Base-by-base conservation (phyloP, 2,329 filamentous ascomycete species). In the Blastomyces silverae region DNA sequence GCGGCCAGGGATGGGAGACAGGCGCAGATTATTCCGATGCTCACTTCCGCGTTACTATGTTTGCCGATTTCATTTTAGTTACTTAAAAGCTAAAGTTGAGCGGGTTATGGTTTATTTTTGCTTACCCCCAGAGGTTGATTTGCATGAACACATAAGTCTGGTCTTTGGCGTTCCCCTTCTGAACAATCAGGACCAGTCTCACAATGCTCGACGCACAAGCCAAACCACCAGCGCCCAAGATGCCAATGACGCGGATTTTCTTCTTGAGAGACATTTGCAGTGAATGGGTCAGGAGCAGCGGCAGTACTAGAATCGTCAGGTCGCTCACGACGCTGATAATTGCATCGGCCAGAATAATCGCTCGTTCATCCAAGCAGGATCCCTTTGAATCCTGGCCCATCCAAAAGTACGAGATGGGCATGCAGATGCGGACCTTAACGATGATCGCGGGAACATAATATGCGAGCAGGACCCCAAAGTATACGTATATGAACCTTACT, bases 291-390 rank as follows among this genome's bases (percentile, higher is more conserved):
- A 79, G 78, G 15, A 77, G 77, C 22, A 85, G 77, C 2, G 82
- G 83, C 2, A 85, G 72, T 0, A 82, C 65, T 13, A 83, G 79
- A 28, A 83, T 76, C 11, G 81, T 74, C 61, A 87, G 79, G 71
- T 87, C 85, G 37, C 83, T 85, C 60, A 82, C 71, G 34, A 85
- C 84, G 71, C 86, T 87, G 69, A 86, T 80, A 46, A 84, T 80
- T 6, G 84, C 84, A 52, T 85, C 78, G 15, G 79, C 79, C 42
- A 83, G 75, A 37, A 84, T 78, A 44, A 84, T 81, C 0, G 75
- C 74, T 0, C 65, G 64, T 62, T 74, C 67, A 58, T 74, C 60
- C 42, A 74, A 68, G 39, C 73, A 74, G 4, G 67, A 65, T 15
- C 72, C 72, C 0, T 67, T 28, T 1, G 65, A 65, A 2, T 46